phyloP scores from a whole-genome alignment of 257 asterid species.

The Solanum pennellii region DNA sequence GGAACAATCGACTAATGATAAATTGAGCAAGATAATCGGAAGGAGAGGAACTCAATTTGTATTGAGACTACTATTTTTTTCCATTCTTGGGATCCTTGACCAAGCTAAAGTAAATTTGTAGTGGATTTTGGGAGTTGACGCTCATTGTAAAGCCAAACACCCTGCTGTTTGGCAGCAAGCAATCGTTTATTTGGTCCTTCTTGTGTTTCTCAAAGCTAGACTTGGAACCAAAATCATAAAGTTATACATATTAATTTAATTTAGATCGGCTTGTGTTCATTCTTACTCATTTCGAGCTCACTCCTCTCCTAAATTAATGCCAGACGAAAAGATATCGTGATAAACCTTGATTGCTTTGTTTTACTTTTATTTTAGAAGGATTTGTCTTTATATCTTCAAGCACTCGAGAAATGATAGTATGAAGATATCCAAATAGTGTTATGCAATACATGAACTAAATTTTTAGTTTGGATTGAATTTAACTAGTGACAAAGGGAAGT shows the following conservation, averaged over 20 bases:
- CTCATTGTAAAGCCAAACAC: neutral
- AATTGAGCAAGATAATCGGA: conserved; percentile 34
- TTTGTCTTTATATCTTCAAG: too few species aligned
- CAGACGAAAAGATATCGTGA: neutral
- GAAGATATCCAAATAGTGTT: too few species aligned
- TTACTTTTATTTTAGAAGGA: neutral
- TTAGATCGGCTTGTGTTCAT: neutral
- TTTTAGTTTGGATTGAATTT: too few species aligned
- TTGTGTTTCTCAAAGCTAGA: neutral
- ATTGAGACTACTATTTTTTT: conserved; percentile 41
- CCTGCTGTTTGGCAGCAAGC: neutral
- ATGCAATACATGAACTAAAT: too few species aligned
- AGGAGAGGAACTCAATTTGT: conserved; percentile 37
- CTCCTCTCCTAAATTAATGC: neutral
- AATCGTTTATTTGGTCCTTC: neutral
- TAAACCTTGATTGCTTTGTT: neutral
- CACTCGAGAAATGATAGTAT: too few species aligned
- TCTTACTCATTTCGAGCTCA: neutral
- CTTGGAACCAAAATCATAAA: neutral
- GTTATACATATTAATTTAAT: neutral
- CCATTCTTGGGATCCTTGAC: conserved; percentile 54
- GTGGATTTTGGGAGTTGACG: neutral
- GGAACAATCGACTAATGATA: conserved; percentile 33
- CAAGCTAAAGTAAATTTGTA: conserved; percentile 25
- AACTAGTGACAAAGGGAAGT: too few species aligned